A percentile compares a stretch with the other conserved stretches of the same genome.
Conservation (phyloP, 2,329 filamentous ascomycete genomes). For the Aureobasidium sp. region DNA sequence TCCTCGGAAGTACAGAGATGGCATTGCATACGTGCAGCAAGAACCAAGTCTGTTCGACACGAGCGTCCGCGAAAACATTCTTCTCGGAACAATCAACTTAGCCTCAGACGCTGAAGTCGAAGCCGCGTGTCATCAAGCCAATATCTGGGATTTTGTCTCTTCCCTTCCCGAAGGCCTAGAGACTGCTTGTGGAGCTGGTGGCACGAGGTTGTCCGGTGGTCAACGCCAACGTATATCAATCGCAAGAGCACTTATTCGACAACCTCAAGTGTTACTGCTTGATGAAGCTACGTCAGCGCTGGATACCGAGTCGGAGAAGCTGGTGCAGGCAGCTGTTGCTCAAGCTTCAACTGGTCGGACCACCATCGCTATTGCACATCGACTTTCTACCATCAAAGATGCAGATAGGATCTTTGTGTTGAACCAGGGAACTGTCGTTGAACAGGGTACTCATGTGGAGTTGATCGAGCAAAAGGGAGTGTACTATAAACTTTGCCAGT, state of each 20-base stretch:
- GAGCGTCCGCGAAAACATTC: slow-evolving; percentile 35
- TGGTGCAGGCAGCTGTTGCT: slow-evolving; percentile 31
- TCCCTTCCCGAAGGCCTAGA: slow-evolving; percentile 51
- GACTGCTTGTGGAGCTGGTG: slow-evolving; percentile 39
- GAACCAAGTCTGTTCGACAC: slow-evolving; percentile 37
- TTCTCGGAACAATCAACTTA: slow-evolving; percentile 25
- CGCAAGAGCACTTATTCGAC: slow-evolving; percentile 34
- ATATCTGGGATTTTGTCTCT: slow-evolving; percentile 39
- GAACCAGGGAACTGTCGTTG: slow-evolving; percentile 40
- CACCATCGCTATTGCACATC: slow-evolving; percentile 37
- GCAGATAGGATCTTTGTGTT: slow-evolving; percentile 39
- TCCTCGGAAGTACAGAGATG: slow-evolving; percentile 25
- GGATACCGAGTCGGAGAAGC: slow-evolving; percentile 34
- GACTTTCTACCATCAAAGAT: slow-evolving; percentile 32
- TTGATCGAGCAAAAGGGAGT: slow-evolving; percentile 30
- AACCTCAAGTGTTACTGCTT: slow-evolving; percentile 32
- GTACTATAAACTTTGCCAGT: neutral
- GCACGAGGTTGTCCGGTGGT: slow-evolving; percentile 34
- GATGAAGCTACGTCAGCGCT: slow-evolving; percentile 36
- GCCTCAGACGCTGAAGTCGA: slow-evolving; percentile 22
- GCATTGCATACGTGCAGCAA: slow-evolving; percentile 36
- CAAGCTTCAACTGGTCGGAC: slow-evolving; percentile 27
- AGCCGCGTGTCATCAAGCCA: slow-evolving; percentile 33
- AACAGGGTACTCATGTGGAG: slow-evolving; percentile 41
- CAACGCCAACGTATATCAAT: slow-evolving; percentile 36